Conservation (phyloP, 78 protist species). For the Dictyostelium intermedium region DNA sequence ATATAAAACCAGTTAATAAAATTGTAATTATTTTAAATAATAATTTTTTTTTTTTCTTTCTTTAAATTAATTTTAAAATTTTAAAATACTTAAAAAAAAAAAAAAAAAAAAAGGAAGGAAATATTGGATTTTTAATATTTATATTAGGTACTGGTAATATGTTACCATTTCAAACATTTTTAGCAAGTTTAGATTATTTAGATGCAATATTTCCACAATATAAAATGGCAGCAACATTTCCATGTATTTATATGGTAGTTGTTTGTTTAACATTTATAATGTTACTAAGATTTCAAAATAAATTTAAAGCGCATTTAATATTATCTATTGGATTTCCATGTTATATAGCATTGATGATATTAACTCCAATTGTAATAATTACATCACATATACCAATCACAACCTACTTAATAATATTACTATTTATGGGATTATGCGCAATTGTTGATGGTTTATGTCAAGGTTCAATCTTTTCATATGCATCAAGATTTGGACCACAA, state of each 20-base stretch:
- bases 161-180: slow-evolving; percentile 43
- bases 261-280: slow-evolving; percentile 16
- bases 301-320: neutral
- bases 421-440: slow-evolving; percentile 5
- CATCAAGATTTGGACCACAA: slow-evolving; percentile 40
- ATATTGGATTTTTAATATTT: slow-evolving; percentile 22
- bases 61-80: neutral
- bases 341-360: neutral
- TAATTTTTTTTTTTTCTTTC: neutral
- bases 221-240: slow-evolving; percentile 33
- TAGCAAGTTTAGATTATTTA: slow-evolving; percentile 35
- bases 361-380: slow-evolving; percentile 5
- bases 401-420: neutral
- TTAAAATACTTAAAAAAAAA: no score
- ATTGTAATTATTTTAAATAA: no score
- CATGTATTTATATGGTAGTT: slow-evolving; percentile 40
- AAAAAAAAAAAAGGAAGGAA: slow-evolving; percentile 4
- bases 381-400: neutral
- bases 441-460: slow-evolving; percentile 56
- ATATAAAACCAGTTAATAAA: no score
- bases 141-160: slow-evolving; percentile 23
- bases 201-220: slow-evolving; percentile 16
- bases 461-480: slow-evolving; percentile 35
- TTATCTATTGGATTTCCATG: slow-evolving; percentile 13
- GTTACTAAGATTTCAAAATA: slow-evolving; percentile 29